These are phyloP conservation scores for Russula sp. DNA, from an alignment of 768 basidiomycete genomes.

Conservation along the genomic window DNA sequence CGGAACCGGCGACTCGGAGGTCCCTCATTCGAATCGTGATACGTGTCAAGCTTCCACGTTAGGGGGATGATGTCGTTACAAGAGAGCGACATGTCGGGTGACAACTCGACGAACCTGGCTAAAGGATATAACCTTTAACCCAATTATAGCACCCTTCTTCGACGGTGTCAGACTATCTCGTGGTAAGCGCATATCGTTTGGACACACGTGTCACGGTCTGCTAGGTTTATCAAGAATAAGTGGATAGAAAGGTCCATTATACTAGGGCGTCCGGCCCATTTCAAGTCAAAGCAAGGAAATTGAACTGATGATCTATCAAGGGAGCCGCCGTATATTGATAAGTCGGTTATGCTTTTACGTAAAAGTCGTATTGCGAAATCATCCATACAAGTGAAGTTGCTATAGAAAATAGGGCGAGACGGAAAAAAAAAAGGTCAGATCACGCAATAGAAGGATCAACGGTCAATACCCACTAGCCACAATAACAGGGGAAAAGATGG, in stretches of 20 bases:
- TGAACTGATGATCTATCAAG: background rate
- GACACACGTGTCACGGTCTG: background rate
- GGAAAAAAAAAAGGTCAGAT: background rate
- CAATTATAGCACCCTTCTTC: background rate
- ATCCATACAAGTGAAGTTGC: conserved; percentile 78
- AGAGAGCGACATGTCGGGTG: background rate
- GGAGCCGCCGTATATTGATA: background rate
- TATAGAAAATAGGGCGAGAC: conserved; percentile 29
- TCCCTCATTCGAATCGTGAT: background rate
- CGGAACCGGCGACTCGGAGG: background rate
- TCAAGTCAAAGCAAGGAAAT: background rate
- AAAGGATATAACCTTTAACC: background rate
- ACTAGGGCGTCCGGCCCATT: background rate
- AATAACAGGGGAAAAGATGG: conserved; percentile 67
- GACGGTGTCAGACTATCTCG: background rate
- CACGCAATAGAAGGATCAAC: background rate
- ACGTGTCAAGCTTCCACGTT: background rate
- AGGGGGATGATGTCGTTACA: background rate
- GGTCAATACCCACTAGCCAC: conserved; percentile 71
- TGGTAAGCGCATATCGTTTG: background rate
- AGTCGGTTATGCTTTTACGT: conserved; percentile 40
- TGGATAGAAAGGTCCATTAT: background rate
- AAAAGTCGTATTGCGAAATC: conserved; percentile 75
- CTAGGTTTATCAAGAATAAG: background rate
- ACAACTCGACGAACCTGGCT: background rate